These are phyloP conservation scores for Entomortierella chlamydospora DNA, from an alignment of 192 early-diverging fungal genomes.

Conservation along the genomic window DNA sequence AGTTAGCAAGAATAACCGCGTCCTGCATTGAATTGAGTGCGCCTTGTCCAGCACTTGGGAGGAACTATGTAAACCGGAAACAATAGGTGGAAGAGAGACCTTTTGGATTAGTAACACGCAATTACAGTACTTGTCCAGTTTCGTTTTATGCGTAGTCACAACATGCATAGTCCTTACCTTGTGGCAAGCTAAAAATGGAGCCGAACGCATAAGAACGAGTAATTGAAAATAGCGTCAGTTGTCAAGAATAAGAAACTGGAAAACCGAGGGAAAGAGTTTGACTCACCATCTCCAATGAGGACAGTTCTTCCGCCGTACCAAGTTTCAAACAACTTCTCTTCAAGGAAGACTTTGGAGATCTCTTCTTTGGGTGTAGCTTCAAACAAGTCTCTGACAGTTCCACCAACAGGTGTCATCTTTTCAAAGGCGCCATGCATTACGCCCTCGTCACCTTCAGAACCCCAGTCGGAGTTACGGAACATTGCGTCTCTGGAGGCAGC, in stretches of 20 bases:
- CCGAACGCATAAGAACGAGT: too few relatives aligned
- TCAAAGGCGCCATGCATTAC: constrained; percentile 11
- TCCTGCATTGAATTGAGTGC: constrained; percentile 14
- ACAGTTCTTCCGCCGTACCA: constrained; percentile 23
- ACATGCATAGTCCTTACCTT: not conserved
- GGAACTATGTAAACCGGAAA: constrained; percentile 7
- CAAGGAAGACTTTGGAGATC: constrained; percentile 13
- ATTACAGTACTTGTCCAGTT: too few relatives aligned
- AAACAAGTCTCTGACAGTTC: constrained; percentile 14
- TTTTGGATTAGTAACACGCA: too few relatives aligned
- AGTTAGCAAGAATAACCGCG: constrained; percentile 16
- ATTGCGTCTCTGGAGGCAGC: not conserved
- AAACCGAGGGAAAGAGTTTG: too few relatives aligned
- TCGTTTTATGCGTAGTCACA: too few relatives aligned
- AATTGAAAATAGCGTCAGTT: too few relatives aligned
- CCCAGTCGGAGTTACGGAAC: constrained; percentile 24
- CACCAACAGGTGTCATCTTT: not conserved
- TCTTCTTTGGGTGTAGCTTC: not conserved
- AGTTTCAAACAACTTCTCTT: constrained; percentile 20
- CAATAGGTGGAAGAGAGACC: too few relatives aligned
- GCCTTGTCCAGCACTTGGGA: constrained; percentile 11
- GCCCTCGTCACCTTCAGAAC: constrained; percentile 11
- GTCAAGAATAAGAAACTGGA: too few relatives aligned
- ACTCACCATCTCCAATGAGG: constrained; percentile 32
- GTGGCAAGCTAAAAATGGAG: not conserved